These are phyloP conservation scores for Polytrichum commune DNA, from an alignment of 225 moss, liverwort and hornwort species.

Conservation along the genomic window DNA sequence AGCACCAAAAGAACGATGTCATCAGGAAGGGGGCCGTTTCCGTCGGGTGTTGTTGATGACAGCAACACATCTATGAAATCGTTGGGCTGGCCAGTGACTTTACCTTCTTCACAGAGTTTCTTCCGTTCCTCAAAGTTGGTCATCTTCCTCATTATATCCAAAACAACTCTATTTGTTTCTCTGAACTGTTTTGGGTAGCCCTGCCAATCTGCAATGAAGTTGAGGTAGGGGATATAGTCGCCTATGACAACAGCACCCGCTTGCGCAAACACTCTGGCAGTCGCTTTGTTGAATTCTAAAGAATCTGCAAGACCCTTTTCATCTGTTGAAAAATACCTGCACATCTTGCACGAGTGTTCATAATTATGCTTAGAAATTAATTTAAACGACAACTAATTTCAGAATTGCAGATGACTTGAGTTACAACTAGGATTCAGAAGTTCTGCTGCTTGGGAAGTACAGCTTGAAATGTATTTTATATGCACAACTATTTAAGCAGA, in stretches of 20 bases:
- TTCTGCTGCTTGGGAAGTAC: not conserved
- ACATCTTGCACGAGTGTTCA: not conserved
- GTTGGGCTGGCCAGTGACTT: constrained; percentile 24
- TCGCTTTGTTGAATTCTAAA: constrained; percentile 25
- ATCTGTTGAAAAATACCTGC: constrained; percentile 45
- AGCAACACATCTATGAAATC: constrained; percentile 72
- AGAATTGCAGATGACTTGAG: not conserved
- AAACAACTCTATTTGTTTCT: constrained; percentile 16
- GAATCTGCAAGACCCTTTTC: constrained; percentile 28
- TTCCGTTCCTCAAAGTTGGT: constrained; percentile 35
- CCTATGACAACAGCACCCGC: constrained; percentile 35
- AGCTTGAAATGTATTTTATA: not conserved
- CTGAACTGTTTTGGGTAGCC: constrained; percentile 9
- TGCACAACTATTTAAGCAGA: not conserved
- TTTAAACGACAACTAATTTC: not conserved
- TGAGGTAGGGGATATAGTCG: constrained; percentile 37
- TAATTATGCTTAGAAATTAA: not conserved
- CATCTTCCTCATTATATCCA: constrained; percentile 35
- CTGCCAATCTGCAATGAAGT: constrained; percentile 30
- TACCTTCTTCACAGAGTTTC: constrained; percentile 24
- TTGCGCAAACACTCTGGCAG: constrained; percentile 26
- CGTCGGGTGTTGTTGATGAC: constrained; percentile 44
- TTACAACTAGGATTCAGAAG: not conserved
- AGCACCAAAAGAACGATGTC: constrained; percentile 35
- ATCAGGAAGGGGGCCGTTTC: constrained; percentile 25